Evolutionary conservation across 495 filamentous ascomycete genomes (phyloP), one percentile per base, ranked within the genome.

Genomic region (Podospora sp.): DNA sequence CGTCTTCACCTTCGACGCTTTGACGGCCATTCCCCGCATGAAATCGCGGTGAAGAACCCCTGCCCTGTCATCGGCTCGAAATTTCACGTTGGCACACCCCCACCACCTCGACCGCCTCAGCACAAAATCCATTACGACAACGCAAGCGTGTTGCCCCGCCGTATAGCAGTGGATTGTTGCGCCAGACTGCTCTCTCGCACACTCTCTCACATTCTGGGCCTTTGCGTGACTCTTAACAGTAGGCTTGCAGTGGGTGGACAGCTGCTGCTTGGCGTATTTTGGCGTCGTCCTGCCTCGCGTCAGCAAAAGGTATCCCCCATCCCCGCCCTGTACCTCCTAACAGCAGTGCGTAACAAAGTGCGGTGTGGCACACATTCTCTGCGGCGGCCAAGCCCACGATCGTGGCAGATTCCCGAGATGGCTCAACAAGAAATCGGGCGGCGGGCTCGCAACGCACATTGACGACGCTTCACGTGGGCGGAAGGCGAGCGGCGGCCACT

Each of bases 401-500:
- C 29, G 58, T 40, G 29, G 20, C 24, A 56, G 21, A 33, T 35
- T 7, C 26, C n/a, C 60, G 40, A 35, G 40, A 51, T 52, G 16
- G 25, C 36, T 51, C 60, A 52, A 63, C 60, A 63, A 33, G 29
- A 50, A 18, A 46, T 18, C 25, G 2, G 9, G 46, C 22, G 20
- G 25, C 61, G 46, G 49, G 46, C 61, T 63, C 49, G 46, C 18
- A 57, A 60, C 63, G 60, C 70, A 70, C 68, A 68, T 69, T 59
- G 29, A 49, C 46, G 50, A 26, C 63, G 35, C 71, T 67, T 75
- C 73, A 75, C 73, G 73, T 75, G 73, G 63, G 67, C 59, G 20
- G 21, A 60, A 40, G 25, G 55, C 66, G 63, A 6, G 40, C 16
- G 40, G 40, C 16, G 52, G n/a, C 52, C 24, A 26, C 66, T 71